Evolutionary conservation across 805 yeast genomes (phyloP), one percentile per base, ranked within the genome.

Genomic region (Komagataella mondaviorum): DNA sequence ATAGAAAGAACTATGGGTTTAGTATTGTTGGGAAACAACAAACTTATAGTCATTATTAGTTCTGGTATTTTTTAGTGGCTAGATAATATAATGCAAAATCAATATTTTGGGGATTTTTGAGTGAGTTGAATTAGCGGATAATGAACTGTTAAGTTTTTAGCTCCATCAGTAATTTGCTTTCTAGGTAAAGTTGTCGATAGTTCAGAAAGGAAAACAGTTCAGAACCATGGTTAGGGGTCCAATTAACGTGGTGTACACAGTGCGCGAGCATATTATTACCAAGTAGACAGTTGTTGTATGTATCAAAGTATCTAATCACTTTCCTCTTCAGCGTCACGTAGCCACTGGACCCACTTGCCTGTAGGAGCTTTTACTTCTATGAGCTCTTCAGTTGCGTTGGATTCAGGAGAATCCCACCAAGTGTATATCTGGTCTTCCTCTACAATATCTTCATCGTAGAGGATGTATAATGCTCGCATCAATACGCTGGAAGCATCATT

Each of bases 311-410:
- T 30, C 14, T 30, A 30, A 30, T 71, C 75, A 45, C 63, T 59
- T 23, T 81, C 88, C 55, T 78, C 85, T 47, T 73, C 82, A 1
- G 96, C 97, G 48, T 81, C 86, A 59, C 77, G 76, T 53, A 91
- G 74, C 97, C 97, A 90, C 17, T 82, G 86, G 18, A 91, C 75
- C 82, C 91, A 91, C 64, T 81, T 83, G 6, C 69, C 77, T 2
- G 88, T 81, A 56, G 78, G 71, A 24, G 62, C 70, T 53, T 84
- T 76, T 17, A 82, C 81, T 23, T 68, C 70, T 12, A 65, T 66
- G 51, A 68, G 56, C 44, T 59, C 57, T 14, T 62, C 60, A 46
- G 77, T 69, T 22, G 68, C 71, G 6, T 69, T 73, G 14, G 70
- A 61, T 14, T 69, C 75, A 6, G 66, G 63, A 17, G 71, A 62